phyloP scores from a whole-genome alignment of 2,329 filamentous ascomycete genomes.

The Verticillium dahliae region DNA sequence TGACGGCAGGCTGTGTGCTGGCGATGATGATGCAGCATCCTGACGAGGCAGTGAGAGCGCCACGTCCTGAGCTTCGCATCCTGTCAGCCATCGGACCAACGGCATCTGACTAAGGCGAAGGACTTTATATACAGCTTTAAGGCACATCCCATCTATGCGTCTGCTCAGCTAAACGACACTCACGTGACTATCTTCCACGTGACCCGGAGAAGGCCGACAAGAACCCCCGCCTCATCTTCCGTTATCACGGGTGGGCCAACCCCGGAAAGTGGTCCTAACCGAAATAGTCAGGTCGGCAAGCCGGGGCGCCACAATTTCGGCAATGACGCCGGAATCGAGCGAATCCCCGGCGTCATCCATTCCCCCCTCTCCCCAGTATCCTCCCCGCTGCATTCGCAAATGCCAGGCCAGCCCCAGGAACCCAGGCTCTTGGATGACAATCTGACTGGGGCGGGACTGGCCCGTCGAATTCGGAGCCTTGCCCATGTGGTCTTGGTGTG shows the following conservation, averaged over 20 bases:
- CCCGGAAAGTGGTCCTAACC: neutral
- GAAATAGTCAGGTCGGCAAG: constrained; percentile 1
- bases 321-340: neutral
- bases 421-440: neutral
- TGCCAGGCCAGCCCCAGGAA: neutral
- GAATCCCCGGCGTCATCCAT: neutral
- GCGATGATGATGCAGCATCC: too few relatives aligned
- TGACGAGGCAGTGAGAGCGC: too few relatives aligned
- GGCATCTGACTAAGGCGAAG: too few relatives aligned
- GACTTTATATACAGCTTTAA: too few relatives aligned
- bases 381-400: neutral
- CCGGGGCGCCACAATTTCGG: neutral
- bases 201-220: neutral
- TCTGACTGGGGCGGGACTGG: neutral
- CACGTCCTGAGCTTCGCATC: too few relatives aligned
- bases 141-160: too few relatives aligned
- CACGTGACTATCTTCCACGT: neutral
- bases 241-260: neutral
- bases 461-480: neutral
- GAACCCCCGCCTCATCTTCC: neutral
- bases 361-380: neutral
- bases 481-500: neutral
- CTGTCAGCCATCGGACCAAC: too few relatives aligned
- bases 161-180: neutral
- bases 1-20: too few relatives aligned